These are phyloP conservation scores for Geotrichum fermentans DNA, from an alignment of 1,139 yeast genomes.

Conservation along the genomic window DNA sequence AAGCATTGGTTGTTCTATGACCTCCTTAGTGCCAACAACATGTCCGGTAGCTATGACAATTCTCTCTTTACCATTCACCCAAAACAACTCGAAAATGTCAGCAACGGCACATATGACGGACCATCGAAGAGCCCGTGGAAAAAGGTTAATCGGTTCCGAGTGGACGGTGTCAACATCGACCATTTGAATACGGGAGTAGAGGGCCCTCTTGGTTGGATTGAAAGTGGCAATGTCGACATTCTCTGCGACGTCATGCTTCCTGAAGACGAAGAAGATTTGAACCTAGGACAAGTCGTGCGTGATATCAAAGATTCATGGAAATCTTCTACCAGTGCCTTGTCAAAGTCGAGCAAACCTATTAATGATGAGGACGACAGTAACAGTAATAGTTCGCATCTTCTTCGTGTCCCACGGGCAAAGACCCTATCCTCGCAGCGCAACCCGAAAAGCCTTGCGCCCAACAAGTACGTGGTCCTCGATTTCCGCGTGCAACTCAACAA, in stretches of 20 bases:
- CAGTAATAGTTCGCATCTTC: neutral
- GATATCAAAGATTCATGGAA: constrained; percentile 43
- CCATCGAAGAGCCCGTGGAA: constrained; percentile 40
- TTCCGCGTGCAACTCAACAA: constrained; percentile 72
- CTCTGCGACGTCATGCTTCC: constrained; percentile 86
- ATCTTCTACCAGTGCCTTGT: constrained; percentile 23
- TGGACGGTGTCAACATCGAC: constrained; percentile 79
- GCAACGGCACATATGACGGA: neutral
- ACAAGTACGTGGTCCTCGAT: constrained; percentile 68
- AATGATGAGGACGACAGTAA: constrained; percentile 6
- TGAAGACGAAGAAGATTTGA: constrained; percentile 47
- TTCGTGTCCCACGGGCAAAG: constrained; percentile 11
- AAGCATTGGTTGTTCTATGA: constrained; percentile 94
- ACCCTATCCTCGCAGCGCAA: constrained; percentile 15
- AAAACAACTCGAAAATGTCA: constrained; percentile 43
- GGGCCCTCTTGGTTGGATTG: constrained; percentile 97
- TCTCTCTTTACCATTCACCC: constrained; percentile 88
- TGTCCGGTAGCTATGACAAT: constrained; percentile 90
- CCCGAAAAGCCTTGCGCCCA: constrained; percentile 23
- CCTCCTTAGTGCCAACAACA: constrained; percentile 72
- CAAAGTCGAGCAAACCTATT: constrained; percentile 4
- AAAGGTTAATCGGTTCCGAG: constrained; percentile 70
- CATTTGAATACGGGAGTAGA: constrained; percentile 84
- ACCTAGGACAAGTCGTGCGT: constrained; percentile 37
- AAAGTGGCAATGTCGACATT: constrained; percentile 86